phyloP scores from a whole-genome alignment of 2,329 filamentous ascomycete species.

The Venturiaceae sp. region DNA sequence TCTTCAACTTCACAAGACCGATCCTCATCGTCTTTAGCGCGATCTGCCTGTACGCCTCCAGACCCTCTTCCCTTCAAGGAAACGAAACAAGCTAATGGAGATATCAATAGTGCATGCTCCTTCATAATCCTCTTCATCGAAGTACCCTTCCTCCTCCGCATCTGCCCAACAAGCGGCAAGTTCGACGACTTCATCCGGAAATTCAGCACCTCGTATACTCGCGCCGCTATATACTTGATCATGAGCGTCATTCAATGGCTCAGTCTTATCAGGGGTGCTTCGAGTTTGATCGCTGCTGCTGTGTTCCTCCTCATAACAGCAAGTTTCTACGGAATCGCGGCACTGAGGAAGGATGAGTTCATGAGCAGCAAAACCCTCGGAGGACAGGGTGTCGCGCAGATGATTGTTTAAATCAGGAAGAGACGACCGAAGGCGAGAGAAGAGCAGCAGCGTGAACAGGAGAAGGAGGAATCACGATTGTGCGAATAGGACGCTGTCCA shows the following conservation, averaged over 20 bases:
- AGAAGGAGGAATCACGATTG: background rate
- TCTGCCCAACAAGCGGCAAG: slow-evolving; percentile 85
- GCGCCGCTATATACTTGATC: slow-evolving; percentile 71
- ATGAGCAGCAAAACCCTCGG: slow-evolving; percentile 93
- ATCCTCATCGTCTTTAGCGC: slow-evolving; percentile 52
- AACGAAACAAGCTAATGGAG: background rate
- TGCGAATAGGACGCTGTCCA: background rate
- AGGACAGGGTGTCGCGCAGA: slow-evolving; percentile 87
- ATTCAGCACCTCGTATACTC: slow-evolving; percentile 95
- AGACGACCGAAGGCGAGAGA: background rate
- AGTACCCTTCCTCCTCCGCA: slow-evolving; percentile 87
- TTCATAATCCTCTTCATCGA: slow-evolving; percentile 49
- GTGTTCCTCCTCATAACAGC: slow-evolving; percentile 70
- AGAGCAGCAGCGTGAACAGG: background rate
- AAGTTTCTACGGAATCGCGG: slow-evolving; percentile 72
- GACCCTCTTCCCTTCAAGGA: background rate
- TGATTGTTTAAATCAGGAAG: slow-evolving; percentile 65
- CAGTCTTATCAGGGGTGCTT: slow-evolving; percentile 54
- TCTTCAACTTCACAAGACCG: slow-evolving; percentile 47
- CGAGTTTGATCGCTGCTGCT: slow-evolving; percentile 76
- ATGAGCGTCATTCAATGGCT: slow-evolving; percentile 83
- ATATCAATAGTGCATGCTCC: slow-evolving; percentile 28
- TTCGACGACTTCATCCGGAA: slow-evolving; percentile 87
- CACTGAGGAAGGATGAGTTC: slow-evolving; percentile 74
- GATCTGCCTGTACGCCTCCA: slow-evolving; percentile 34